These are phyloP conservation scores for Cercospora nicotianae DNA, from an alignment of 2,329 filamentous ascomycete species.

Conservation along the genomic window DNA sequence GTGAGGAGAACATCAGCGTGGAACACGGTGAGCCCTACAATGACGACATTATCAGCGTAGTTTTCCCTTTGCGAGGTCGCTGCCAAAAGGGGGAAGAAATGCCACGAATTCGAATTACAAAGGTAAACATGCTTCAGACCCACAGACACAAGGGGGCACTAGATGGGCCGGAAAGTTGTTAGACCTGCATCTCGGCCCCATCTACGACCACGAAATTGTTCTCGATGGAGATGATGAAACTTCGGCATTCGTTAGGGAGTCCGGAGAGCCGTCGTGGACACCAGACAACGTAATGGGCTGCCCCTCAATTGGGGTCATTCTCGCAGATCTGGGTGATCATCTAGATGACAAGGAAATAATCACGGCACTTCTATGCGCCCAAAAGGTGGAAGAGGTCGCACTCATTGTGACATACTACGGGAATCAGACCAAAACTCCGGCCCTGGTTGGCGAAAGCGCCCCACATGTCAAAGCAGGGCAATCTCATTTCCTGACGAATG, in stretches of 20 bases:
- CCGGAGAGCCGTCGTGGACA: not conserved
- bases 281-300: not conserved
- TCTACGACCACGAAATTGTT: too few relatives aligned
- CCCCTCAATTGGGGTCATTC: not conserved
- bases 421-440: not conserved
- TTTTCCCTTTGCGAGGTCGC: not conserved
- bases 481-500: not conserved
- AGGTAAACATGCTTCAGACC: too few relatives aligned
- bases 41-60: not conserved
- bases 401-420: not conserved
- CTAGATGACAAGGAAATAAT: too few relatives aligned
- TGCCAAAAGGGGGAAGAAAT: not conserved
- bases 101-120: too few relatives aligned
- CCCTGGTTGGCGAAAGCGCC: not conserved
- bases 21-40: too few relatives aligned
- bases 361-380: not conserved
- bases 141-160: too few relatives aligned
- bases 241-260: too few relatives aligned
- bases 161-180: not conserved
- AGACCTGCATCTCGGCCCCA: not conserved
- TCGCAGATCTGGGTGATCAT: too few relatives aligned
- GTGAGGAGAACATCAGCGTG: not conserved
- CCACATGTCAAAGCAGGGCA: not conserved
- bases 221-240: too few relatives aligned
- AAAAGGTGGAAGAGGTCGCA: not conserved